Evolutionary conservation across 2,329 filamentous ascomycete genomes (phyloP).

Genomic region (Furcasterigmium furcatum): DNA sequence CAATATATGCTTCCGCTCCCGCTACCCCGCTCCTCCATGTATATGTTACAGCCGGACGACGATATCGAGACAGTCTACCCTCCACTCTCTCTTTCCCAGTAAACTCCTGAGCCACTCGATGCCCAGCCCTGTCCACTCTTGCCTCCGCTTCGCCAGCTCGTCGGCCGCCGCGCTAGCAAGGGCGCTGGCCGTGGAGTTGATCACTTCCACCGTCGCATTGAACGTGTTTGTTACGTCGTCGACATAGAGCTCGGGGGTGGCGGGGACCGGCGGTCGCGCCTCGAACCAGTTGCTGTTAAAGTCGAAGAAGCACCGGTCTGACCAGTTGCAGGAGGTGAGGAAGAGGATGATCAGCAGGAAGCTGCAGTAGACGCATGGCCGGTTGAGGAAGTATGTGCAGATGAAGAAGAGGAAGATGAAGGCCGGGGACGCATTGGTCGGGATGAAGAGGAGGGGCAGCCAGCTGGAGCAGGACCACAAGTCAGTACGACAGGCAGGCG

Average conservation of each 20-base stretch:
- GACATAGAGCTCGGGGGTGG: conserved; percentile 19
- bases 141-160: conserved; percentile 48
- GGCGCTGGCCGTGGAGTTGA: conserved; percentile 69
- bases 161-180: conserved; percentile 66
- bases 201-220: conserved; percentile 48
- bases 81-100: conserved; percentile 81
- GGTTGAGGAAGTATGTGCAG: conserved; percentile 93
- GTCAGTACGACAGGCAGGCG: not conserved
- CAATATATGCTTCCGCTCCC: not conserved
- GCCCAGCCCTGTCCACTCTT: conserved; percentile 73
- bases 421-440: conserved; percentile 78
- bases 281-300: conserved; percentile 91
- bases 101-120: conserved; percentile 84
- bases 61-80: conserved; percentile 86
- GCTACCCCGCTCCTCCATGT: too few relatives aligned
- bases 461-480: conserved; percentile 49
- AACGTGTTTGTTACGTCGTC: conserved; percentile 28
- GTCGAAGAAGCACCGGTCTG: conserved; percentile 89
- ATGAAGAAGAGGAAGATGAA: conserved; percentile 88
- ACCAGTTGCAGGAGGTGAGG: conserved; percentile 87
- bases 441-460: conserved; percentile 85
- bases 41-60: conserved; percentile 66
- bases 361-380: conserved; percentile 97
- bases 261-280: conserved; percentile 54
- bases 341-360: conserved; percentile 94